Evolutionary conservation across 306 rosid genomes (phyloP).

Genomic region (Malus sylvestris): DNA sequence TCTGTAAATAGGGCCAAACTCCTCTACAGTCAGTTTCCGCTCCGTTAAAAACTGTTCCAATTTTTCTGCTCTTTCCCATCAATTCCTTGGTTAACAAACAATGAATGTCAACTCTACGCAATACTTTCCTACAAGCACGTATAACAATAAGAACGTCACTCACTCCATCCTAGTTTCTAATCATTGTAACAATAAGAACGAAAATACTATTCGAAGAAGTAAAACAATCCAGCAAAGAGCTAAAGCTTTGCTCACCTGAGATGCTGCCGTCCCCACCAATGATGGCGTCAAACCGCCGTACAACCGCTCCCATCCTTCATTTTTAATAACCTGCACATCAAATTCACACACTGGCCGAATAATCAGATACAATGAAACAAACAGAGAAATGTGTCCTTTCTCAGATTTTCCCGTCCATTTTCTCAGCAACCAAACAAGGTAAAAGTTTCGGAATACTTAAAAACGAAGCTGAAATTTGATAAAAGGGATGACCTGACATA

Average conservation of each 20-base stretch:
- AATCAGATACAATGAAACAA: neutral
- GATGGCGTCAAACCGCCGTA: conserved; percentile 90
- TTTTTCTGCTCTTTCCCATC: neutral
- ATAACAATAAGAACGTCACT: no score
- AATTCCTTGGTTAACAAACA: neutral
- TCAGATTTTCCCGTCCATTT: neutral
- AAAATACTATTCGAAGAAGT: neutral
- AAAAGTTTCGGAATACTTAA: neutral
- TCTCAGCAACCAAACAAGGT: neutral
- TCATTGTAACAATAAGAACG: neutral
- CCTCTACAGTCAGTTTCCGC: neutral
- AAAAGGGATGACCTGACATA: conserved; percentile 52
- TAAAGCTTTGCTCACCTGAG: conserved; percentile 66
- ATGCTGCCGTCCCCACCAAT: conserved; percentile 76
- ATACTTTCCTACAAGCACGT: neutral
- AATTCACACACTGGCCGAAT: neutral
- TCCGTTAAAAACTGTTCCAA: neutral
- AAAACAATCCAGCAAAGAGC: conserved; percentile 7
- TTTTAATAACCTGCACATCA: conserved; percentile 58
- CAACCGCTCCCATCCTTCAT: conserved; percentile 86
- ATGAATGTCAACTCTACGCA: neutral
- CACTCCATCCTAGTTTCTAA: neutral
- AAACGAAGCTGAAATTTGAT: neutral
- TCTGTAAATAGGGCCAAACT: neutral
- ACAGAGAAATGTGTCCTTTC: neutral